Evolutionary conservation across 345 rosid genomes (phyloP).

Genomic region (Heritiera littoralis): DNA sequence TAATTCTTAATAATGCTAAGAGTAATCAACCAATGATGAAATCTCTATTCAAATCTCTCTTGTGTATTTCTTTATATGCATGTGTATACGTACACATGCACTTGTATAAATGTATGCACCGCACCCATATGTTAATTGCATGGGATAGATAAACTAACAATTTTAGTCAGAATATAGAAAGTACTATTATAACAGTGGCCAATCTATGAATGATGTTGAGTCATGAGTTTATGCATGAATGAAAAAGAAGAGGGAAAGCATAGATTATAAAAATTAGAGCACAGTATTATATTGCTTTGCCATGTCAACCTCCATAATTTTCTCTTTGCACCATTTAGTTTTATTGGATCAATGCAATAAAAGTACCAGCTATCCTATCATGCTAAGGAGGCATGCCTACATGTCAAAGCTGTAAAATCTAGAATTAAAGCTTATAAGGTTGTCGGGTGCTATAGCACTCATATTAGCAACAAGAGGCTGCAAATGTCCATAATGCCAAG

Average conservation of each 20-base stretch:
- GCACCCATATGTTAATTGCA: neutral
- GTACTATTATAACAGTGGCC: neutral
- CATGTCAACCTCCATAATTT: conserved; percentile 5
- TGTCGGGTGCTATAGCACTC: neutral
- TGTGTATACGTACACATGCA: neutral
- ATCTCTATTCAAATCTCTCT: too few species aligned
- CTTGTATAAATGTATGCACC: neutral
- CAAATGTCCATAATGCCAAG: neutral
- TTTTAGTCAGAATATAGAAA: neutral
- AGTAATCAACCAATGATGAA: too few species aligned
- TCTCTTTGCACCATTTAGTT: neutral
- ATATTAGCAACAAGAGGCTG: neutral
- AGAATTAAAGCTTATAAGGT: neutral
- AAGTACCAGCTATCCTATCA: neutral
- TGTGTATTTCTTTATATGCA: neutral
- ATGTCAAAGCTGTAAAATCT: neutral
- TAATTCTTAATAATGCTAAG: too few species aligned
- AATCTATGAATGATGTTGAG: neutral
- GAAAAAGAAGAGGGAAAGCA: neutral
- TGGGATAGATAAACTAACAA: neutral
- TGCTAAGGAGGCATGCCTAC: neutral
- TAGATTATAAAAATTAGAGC: too few species aligned
- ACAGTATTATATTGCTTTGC: neutral
- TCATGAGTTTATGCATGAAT: neutral
- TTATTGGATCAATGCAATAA: neutral